These are phyloP conservation scores for Thoreauomyces humboldtii DNA, from an alignment of 192 early-diverging fungal species.

Conservation along the genomic window DNA sequence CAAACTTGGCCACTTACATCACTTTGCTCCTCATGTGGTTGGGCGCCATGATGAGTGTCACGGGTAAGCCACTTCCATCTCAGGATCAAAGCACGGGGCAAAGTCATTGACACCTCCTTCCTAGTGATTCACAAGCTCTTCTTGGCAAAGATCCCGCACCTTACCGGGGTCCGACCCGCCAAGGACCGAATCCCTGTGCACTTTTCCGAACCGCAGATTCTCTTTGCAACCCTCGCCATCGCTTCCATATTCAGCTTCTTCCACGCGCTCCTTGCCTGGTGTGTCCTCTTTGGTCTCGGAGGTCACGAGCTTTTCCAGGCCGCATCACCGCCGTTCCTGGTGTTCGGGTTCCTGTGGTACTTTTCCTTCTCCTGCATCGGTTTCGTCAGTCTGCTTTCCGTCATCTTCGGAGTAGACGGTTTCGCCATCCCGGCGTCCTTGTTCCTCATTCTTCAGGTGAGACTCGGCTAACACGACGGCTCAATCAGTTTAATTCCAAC, in stretches of 20 bases:
- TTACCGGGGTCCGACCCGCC: slow-evolving; percentile 6
- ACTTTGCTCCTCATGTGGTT: slow-evolving; percentile 19
- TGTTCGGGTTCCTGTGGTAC: slow-evolving; percentile 19
- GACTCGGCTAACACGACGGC: too few species aligned
- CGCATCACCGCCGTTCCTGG: neutral
- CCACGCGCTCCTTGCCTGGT: slow-evolving; percentile 3
- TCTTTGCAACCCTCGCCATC: neutral
- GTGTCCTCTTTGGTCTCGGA: slow-evolving; percentile 4
- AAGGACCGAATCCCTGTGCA: neutral
- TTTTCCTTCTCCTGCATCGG: slow-evolving; percentile 13
- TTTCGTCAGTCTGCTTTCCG: slow-evolving; percentile 1
- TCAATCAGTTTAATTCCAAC: too few species aligned
- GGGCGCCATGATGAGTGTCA: slow-evolving; percentile 10
- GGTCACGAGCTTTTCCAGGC: neutral
- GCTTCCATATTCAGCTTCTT: neutral
- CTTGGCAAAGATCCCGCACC: slow-evolving; percentile 15
- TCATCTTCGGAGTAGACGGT: slow-evolving; percentile 10
- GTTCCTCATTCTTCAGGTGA: slow-evolving; percentile 24
- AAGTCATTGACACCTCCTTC: neutral
- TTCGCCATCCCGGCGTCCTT: slow-evolving; percentile 14
- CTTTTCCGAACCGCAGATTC: slow-evolving; percentile 10
- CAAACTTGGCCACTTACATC: slow-evolving; percentile 22
- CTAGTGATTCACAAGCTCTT: slow-evolving; percentile 15
- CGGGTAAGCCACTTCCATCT: too few species aligned
- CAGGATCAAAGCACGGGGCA: neutral